Evolutionary conservation across 768 basidiomycete genomes (phyloP).

Genomic region (Sutorius australiensis): DNA sequence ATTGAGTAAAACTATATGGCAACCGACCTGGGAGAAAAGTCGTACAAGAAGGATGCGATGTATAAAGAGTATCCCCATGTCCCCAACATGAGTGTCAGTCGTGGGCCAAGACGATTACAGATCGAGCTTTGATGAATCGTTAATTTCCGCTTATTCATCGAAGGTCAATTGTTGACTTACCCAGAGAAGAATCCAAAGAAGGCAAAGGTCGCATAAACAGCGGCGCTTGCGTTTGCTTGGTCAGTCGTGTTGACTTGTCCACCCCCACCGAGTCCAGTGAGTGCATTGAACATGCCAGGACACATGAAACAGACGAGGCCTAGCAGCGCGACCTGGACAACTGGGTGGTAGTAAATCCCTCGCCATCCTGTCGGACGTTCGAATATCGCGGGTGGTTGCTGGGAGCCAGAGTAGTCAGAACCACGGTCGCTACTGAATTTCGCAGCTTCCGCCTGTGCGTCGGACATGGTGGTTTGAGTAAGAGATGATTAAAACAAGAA

Average conservation of each 20-base stretch:
- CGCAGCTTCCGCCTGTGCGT: constrained; percentile 11
- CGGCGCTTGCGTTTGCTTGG: constrained; percentile 64
- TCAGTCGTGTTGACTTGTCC: constrained; percentile 65
- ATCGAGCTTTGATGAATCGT: constrained; percentile 46
- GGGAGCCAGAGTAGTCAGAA: constrained; percentile 21
- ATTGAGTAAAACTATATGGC: background rate
- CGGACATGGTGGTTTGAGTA: constrained; percentile 16
- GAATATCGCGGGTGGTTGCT: constrained; percentile 29
- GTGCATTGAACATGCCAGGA: constrained; percentile 72
- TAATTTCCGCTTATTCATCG: background rate
- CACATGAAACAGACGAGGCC: constrained; percentile 63
- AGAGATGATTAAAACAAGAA: background rate
- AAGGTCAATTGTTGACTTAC: constrained; percentile 33
- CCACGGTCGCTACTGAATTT: constrained; percentile 16
- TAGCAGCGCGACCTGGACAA: constrained; percentile 43
- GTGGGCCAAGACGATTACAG: constrained; percentile 65
- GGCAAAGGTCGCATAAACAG: constrained; percentile 63
- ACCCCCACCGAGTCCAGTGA: constrained; percentile 77
- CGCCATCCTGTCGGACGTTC: constrained; percentile 50
- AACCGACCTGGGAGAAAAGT: background rate
- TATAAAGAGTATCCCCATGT: constrained; percentile 51
- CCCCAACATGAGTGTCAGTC: constrained; percentile 47
- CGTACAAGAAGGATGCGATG: constrained; percentile 45
- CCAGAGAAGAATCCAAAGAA: constrained; percentile 66
- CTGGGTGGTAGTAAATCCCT: constrained; percentile 53